phyloP scores from a whole-genome alignment of 371 early-diverging fungal species.

The Entomophthora muscae region DNA sequence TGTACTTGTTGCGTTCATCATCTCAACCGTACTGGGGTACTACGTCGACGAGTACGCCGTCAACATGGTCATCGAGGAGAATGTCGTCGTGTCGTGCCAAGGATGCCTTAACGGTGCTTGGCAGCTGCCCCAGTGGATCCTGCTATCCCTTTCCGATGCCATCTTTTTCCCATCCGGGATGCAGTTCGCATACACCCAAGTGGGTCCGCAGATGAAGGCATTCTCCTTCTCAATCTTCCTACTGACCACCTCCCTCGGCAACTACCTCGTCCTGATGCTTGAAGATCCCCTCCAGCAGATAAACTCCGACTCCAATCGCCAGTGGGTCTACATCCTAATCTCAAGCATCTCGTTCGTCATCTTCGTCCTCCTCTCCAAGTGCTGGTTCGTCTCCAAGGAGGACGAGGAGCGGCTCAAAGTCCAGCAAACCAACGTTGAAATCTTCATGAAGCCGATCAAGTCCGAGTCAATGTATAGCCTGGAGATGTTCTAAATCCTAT shows the following conservation, averaged over 20 bases:
- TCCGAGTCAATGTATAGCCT: too few relatives aligned
- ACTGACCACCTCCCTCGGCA: slow-evolving; percentile 15
- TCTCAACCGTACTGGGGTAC: not conserved
- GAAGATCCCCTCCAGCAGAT: not conserved
- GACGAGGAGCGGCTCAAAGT: too few relatives aligned
- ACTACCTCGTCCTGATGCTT: not conserved
- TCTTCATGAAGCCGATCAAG: too few relatives aligned
- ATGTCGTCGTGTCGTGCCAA: slow-evolving; percentile 8
- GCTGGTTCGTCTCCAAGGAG: slow-evolving; percentile 4
- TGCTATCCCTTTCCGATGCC: slow-evolving; percentile 34
- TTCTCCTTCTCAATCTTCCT: slow-evolving; percentile 21
- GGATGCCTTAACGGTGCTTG: slow-evolving; percentile 14
- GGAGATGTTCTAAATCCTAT: too few relatives aligned
- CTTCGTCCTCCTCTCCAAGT: not conserved
- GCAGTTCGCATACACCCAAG: slow-evolving; percentile 18
- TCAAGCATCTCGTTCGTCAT: not conserved
- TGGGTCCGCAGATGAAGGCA: slow-evolving; percentile 9
- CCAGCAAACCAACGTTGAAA: too few relatives aligned
- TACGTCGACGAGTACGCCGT: slow-evolving; percentile 6
- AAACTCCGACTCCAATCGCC: too few relatives aligned
- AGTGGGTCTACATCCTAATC: slow-evolving; percentile 1
- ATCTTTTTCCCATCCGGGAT: slow-evolving; percentile 34
- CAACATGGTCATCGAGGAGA: not conserved
- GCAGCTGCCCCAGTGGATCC: slow-evolving; percentile 32
- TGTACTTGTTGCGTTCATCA: not conserved